A percentile compares a stretch with the other conserved stretches of the same genome.
phyloP scores from a whole-genome alignment of 495 filamentous ascomycete species.

The Penicillium daleae region DNA sequence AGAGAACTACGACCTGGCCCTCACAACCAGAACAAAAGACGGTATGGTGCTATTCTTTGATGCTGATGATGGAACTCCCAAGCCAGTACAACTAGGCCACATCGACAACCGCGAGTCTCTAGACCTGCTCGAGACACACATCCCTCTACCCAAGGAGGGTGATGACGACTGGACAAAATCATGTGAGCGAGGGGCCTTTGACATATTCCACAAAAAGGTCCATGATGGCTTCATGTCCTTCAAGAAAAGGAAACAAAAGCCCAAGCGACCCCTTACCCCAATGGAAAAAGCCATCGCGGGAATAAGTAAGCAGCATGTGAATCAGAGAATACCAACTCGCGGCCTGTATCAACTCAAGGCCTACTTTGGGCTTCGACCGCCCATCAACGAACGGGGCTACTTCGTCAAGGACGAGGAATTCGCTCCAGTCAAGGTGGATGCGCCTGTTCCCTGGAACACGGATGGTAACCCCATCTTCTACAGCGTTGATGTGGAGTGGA shows the following conservation, averaged over 20 bases:
- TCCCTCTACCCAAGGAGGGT: not conserved
- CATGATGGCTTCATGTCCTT: not conserved
- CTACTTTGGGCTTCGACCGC: constrained; percentile 20
- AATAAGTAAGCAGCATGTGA: not conserved
- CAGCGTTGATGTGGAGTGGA: constrained; percentile 80
- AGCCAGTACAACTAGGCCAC: constrained; percentile 67
- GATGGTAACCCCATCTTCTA: constrained; percentile 68
- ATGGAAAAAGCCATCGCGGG: not conserved
- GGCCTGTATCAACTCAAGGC: constrained; percentile 10
- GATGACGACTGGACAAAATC: not conserved
- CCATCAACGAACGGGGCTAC: not conserved
- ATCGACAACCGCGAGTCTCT: constrained; percentile 41
- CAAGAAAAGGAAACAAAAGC: not conserved
- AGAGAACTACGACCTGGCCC: constrained; percentile 48
- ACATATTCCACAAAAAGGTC: not conserved
- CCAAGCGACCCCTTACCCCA: not conserved
- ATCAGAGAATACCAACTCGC: not conserved
- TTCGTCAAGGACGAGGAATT: not conserved
- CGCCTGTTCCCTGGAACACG: constrained; percentile 49
- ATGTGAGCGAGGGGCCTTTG: not conserved
- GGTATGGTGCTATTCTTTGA: constrained; percentile 63
- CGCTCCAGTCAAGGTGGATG: not conserved
- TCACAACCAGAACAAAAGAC: constrained; percentile 51
- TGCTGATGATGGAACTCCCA: constrained; percentile 51
- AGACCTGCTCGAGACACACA: constrained; percentile 26